phyloP scores from a whole-genome alignment of 495 filamentous ascomycete genomes.

The Podospora sp. region DNA sequence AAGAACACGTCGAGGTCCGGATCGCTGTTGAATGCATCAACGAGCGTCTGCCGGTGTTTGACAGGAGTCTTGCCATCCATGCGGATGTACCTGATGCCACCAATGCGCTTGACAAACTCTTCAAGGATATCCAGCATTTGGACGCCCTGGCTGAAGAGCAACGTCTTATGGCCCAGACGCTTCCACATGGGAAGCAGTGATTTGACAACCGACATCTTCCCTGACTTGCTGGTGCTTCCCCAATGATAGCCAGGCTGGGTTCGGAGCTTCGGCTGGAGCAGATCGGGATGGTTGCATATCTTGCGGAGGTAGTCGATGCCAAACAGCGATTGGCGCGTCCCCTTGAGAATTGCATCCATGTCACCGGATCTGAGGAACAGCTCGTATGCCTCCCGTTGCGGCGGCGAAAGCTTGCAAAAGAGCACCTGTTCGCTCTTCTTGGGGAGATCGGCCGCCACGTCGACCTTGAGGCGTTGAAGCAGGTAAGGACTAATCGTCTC shows the following conservation, averaged over 20 bases:
- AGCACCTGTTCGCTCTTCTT: constrained; percentile 94
- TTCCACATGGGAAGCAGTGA: constrained; percentile 85
- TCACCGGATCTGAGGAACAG: constrained; percentile 80
- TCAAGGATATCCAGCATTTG: constrained; percentile 95
- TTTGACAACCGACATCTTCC: constrained; percentile 93
- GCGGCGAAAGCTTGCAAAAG: constrained; percentile 85
- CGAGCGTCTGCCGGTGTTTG: constrained; percentile 75
- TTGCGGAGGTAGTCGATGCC: constrained; percentile 92
- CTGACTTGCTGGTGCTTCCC: constrained; percentile 73
- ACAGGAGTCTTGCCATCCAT: constrained; percentile 94
- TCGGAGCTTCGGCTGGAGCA: constrained; percentile 65
- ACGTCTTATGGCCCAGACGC: constrained; percentile 80
- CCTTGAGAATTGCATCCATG: constrained; percentile 73
- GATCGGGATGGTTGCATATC: constrained; percentile 95
- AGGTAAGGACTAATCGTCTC: constrained; percentile 90
- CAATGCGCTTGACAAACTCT: constrained; percentile 66
- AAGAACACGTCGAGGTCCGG: constrained; percentile 83
- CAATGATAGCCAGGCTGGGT: constrained; percentile 67
- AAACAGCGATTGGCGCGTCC: constrained; percentile 75
- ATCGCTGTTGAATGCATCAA: constrained; percentile 88
- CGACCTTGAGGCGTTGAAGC: constrained; percentile 89
- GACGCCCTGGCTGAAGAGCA: constrained; percentile 86
- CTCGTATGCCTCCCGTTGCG: constrained; percentile 76
- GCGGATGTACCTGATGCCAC: constrained; percentile 74
- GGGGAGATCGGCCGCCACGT: constrained; percentile 90